Percentiles rank a stretch among this genome's conserved stretches.
phyloP scores from a whole-genome alignment of 805 yeast species.

The Candida piceae region DNA sequence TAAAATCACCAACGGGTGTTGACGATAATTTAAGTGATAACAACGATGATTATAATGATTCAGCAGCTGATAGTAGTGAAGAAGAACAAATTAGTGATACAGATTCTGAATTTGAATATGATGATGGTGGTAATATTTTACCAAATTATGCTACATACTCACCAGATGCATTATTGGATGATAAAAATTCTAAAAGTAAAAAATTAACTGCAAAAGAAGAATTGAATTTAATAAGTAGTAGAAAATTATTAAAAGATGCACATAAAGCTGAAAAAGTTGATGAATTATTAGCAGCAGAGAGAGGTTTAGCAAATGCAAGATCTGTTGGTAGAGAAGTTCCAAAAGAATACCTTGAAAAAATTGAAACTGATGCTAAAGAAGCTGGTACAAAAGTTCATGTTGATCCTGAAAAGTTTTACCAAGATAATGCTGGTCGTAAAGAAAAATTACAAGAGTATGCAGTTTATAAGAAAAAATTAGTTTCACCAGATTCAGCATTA shows the following conservation, averaged over 20 bases:
- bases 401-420: slow-evolving; percentile 42
- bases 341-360: slow-evolving; percentile 23
- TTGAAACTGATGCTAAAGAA: slow-evolving; percentile 29
- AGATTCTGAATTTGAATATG: slow-evolving; percentile 54
- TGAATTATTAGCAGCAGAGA: slow-evolving; percentile 51
- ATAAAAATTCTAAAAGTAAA: slow-evolving; percentile 7
- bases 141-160: slow-evolving; percentile 47
- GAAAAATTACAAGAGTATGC: slow-evolving; percentile 54
- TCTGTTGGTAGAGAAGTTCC: slow-evolving; percentile 34
- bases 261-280: slow-evolving; percentile 47
- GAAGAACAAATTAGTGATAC: slow-evolving; percentile 60
- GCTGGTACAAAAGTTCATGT: slow-evolving; percentile 40
- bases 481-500: slow-evolving; percentile 46
- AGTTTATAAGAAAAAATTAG: slow-evolving; percentile 52
- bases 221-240: slow-evolving; percentile 18
- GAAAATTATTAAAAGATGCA: slow-evolving; percentile 37
- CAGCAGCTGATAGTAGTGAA: slow-evolving; percentile 32
- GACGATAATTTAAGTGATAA: slow-evolving; percentile 9
- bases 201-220: slow-evolving; percentile 16
- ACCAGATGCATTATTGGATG: slow-evolving; percentile 8
- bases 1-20: slow-evolving; percentile 22
- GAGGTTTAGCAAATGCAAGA: slow-evolving; percentile 55
- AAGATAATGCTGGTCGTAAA: slow-evolving; percentile 42
- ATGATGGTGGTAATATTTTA: slow-evolving; percentile 53
- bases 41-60: slow-evolving; percentile 9